Evolutionary conservation across 2,329 filamentous ascomycete species (phyloP).

Genomic region (Alternaria novae-zelandiae): DNA sequence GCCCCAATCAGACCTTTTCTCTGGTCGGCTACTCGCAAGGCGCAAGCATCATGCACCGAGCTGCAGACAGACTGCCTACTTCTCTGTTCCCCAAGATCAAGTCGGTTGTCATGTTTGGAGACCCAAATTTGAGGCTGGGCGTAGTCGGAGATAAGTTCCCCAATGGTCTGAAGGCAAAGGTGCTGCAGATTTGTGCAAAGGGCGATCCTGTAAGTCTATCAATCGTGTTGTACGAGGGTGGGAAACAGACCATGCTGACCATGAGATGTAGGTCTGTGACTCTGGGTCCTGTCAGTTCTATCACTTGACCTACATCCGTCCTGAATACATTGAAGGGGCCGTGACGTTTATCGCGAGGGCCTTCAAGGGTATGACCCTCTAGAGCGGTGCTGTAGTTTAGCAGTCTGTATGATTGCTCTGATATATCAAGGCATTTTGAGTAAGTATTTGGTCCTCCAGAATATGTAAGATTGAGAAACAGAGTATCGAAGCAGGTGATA

Average conservation of each 20-base stretch:
- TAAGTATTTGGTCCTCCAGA: neutral
- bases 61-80: neutral
- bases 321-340: neutral
- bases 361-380: neutral
- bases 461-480: neutral
- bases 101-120: conserved; percentile 8
- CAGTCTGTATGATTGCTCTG: neutral
- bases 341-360: neutral
- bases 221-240: neutral
- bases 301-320: conserved; percentile 1
- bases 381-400: neutral
- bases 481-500: neutral
- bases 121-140: conserved; percentile 1
- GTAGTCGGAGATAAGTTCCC: conserved; percentile 2
- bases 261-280: neutral
- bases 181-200: conserved; percentile 5
- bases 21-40: conserved; percentile 4
- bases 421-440: neutral
- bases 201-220: conserved; percentile 1
- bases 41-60: conserved; percentile 8
- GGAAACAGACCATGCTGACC: neutral
- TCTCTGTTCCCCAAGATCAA: conserved; percentile 3
- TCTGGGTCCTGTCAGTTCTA: conserved; percentile 2
- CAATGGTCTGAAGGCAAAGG: neutral
- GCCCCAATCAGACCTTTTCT: conserved; percentile 7